These are phyloP conservation scores for Begonia masoniana DNA, from an alignment of 306 rosid species.

Conservation along the genomic window DNA sequence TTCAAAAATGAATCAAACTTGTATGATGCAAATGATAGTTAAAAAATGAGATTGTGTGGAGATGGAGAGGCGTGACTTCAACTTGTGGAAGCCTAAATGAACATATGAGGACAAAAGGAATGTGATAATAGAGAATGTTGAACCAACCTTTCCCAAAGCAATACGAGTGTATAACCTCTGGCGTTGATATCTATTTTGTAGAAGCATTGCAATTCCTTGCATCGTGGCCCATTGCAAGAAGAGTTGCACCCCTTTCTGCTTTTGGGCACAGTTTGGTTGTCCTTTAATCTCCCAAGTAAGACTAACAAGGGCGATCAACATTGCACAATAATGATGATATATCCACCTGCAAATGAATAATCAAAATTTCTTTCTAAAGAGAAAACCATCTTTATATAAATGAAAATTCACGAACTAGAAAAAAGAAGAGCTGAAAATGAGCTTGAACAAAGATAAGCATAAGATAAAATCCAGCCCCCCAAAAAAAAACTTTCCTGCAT, in stretches of 20 bases:
- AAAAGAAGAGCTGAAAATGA: no score
- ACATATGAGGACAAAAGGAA: no score
- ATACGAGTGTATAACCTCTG: conserved; percentile 97
- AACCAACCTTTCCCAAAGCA: conserved; percentile 88
- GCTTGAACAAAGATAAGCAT: no score
- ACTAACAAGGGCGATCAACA: conserved; percentile 94
- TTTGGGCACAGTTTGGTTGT: conserved; percentile 78
- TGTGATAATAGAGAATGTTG: no score
- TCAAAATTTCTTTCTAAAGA: not conserved
- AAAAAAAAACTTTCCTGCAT: no score
- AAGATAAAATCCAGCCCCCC: no score
- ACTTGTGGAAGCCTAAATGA: not conserved
- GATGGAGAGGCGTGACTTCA: not conserved
- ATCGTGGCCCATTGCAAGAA: conserved; percentile 98
- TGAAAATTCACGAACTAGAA: no score
- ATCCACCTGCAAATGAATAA: conserved; percentile 69
- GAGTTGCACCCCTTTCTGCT: conserved; percentile 97
- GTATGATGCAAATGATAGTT: not conserved
- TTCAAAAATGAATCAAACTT: no score
- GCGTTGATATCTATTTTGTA: conserved; percentile 97
- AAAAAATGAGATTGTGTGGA: not conserved
- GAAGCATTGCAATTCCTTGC: conserved; percentile 99
- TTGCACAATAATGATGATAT: conserved; percentile 96
- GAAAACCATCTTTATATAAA: no score
- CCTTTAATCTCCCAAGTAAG: conserved; percentile 99